Evolutionary conservation across 164 flowering plant species (phyloP).

Genomic region (Piper longum): DNA sequence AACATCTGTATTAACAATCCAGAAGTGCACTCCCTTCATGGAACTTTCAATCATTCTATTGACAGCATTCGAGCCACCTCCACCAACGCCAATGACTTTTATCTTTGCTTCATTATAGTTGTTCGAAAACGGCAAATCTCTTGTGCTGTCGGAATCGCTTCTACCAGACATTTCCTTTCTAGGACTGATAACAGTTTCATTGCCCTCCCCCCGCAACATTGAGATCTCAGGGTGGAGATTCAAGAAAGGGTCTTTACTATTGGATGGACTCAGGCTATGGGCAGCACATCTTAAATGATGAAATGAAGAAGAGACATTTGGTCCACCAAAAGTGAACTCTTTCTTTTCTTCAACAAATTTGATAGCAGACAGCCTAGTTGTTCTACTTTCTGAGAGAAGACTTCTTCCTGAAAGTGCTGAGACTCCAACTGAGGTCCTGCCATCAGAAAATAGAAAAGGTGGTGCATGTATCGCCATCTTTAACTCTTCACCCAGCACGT

Average conservation of each 20-base stretch:
- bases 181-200: constrained; percentile 22
- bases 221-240: constrained; percentile 72
- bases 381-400: constrained; percentile 15
- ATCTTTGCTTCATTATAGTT: constrained; percentile 72
- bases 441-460: constrained; percentile 28
- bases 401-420: constrained; percentile 40
- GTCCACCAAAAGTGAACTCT: constrained; percentile 14
- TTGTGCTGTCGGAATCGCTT: constrained; percentile 37
- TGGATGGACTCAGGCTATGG: constrained; percentile 32
- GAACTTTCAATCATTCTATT: constrained; percentile 95
- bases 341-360: constrained; percentile 30
- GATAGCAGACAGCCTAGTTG: constrained; percentile 13
- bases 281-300: constrained; percentile 36
- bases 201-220: constrained; percentile 68
- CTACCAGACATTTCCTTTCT: constrained; percentile 39
- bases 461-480: constrained; percentile 39
- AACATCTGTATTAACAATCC: constrained; percentile 96
- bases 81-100: constrained; percentile 96
- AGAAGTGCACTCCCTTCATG: constrained; percentile 95
- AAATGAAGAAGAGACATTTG: constrained; percentile 16
- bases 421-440: constrained; percentile 27
- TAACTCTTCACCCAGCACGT: neutral
- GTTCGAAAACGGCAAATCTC: constrained; percentile 25
- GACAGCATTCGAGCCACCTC: constrained; percentile 98
- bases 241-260: constrained; percentile 58